Evolutionary conservation across 768 basidiomycete species (phyloP), one percentile per base, ranked within the genome.

Genomic region (Pilatotrama ljubarskyi): DNA sequence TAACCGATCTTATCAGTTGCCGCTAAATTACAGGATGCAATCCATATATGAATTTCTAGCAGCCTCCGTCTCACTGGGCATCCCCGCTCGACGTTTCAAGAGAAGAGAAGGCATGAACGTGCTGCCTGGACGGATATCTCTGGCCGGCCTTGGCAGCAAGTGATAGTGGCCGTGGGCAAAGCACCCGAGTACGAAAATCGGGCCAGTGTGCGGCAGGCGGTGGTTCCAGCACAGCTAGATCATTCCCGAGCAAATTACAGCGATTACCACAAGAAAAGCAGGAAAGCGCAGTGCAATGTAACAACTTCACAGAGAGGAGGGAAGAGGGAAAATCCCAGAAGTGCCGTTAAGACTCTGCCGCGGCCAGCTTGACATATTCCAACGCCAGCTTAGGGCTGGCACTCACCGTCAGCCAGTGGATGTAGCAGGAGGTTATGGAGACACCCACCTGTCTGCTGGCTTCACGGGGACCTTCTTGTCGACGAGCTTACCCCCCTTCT

Each of bases 381-480:
- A 91, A 74, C 3, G 86, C 87, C 48, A 87, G 76, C 50, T 76
- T 79, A 2, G 88, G 82, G 70, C 89, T 90, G 59, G 11, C 15
- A 43, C 10, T 24, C 18, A 38, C 18, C 43, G 42, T 42, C 14
- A 46, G n/a, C 17, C 46, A 36, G 54, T 13, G 36, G 22, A 15
- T 24, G 11, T 26, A 7, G 5, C n/a, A 14, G 17, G 25, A n/a
- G 22, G 43, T 14, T 26, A 17, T 26, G 38, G 32, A 51, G 20
- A 15, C 9, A 63, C 78, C 53, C 55, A 89, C 92, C 93, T 96
- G 56, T 95, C 91, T 0, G 71, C 86, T 1, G 95, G 91, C 69
- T 93, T 90, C 49, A 96, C 94, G 0, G 93, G 92, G 15, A 92
- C 76, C 69, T 85, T 86, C 76, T 86, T 91, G 15, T 95, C 88